These are phyloP conservation scores for Yarrowia sp. DNA, from an alignment of 805 yeast genomes.

Conservation along the genomic window DNA sequence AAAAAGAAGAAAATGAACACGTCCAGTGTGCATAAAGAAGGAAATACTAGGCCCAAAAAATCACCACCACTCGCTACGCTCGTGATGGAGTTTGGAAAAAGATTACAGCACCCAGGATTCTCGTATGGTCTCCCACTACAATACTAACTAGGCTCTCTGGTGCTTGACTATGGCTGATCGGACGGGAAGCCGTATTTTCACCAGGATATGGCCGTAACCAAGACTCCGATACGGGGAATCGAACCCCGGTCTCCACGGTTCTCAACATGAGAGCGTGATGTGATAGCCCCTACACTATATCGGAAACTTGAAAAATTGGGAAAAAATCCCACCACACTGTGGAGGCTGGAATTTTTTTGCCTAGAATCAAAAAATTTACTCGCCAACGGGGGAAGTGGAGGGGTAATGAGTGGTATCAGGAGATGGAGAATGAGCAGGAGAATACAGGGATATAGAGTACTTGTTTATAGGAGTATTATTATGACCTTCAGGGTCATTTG, in stretches of 20 bases:
- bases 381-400: too few relatives aligned
- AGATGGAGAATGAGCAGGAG: too few relatives aligned
- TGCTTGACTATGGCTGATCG: slow-evolving; percentile 22
- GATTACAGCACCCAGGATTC: slow-evolving; percentile 22
- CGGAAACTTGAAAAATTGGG: not conserved
- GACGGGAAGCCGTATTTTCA: slow-evolving; percentile 22
- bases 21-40: too few relatives aligned
- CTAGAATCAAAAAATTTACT: too few relatives aligned
- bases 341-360: not conserved
- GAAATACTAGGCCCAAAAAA: too few relatives aligned
- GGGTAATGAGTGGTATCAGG: too few relatives aligned
- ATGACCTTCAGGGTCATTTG: too few relatives aligned
- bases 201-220: slow-evolving; percentile 17
- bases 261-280: slow-evolving; percentile 24
- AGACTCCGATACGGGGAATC: slow-evolving; percentile 25
- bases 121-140: slow-evolving; percentile 22
- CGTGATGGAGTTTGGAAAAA: not conserved
- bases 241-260: slow-evolving; percentile 26
- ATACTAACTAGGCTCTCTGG: slow-evolving; percentile 21
- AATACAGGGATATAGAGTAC: too few relatives aligned
- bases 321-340: not conserved
- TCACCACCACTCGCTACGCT: not conserved
- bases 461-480: too few relatives aligned
- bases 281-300: slow-evolving; percentile 25
- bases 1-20: too few relatives aligned